Evolutionary conservation across 257 asterid genomes (phyloP).

Genomic region (Thymus mandschuricus): DNA sequence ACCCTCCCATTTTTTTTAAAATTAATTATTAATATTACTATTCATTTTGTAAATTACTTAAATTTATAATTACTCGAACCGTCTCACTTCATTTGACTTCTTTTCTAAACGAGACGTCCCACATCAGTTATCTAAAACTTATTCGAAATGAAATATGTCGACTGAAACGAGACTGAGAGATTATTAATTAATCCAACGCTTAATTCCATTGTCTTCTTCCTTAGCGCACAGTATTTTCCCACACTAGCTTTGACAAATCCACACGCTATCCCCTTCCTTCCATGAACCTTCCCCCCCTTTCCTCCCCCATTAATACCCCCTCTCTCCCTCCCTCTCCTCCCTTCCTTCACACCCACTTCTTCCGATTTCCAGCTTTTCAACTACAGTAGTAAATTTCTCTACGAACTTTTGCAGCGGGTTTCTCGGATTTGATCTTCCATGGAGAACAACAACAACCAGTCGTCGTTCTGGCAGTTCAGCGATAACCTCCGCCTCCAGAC

Average conservation of each 20-base stretch:
- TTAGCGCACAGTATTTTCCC: conserved; percentile 39
- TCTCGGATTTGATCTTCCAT: conserved; percentile 21
- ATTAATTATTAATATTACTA: too few relatives aligned
- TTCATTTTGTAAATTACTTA: too few relatives aligned
- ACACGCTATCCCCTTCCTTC: conserved; percentile 58
- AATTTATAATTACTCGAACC: too few relatives aligned
- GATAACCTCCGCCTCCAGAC: conserved; percentile 85
- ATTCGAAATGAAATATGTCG: too few relatives aligned
- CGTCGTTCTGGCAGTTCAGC: conserved; percentile 93
- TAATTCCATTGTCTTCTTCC: conserved; percentile 2
- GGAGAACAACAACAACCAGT: conserved; percentile 70
- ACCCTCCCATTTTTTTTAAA: too few relatives aligned
- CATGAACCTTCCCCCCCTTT: conserved; percentile 41
- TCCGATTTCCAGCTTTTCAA: background rate
- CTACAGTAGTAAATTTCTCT: background rate
- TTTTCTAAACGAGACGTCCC: too few relatives aligned
- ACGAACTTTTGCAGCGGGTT: background rate
- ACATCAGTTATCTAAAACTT: too few relatives aligned
- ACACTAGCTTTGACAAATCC: conserved; percentile 54
- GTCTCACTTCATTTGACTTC: too few relatives aligned
- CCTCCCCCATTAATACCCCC: conserved; percentile 27
- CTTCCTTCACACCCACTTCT: conserved; percentile 15
- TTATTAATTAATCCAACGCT: background rate
- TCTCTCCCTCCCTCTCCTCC: background rate
- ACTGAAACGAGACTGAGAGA: too few relatives aligned